phyloP scores from a whole-genome alignment of 441 rosid genomes.

The Populus hybrid region DNA sequence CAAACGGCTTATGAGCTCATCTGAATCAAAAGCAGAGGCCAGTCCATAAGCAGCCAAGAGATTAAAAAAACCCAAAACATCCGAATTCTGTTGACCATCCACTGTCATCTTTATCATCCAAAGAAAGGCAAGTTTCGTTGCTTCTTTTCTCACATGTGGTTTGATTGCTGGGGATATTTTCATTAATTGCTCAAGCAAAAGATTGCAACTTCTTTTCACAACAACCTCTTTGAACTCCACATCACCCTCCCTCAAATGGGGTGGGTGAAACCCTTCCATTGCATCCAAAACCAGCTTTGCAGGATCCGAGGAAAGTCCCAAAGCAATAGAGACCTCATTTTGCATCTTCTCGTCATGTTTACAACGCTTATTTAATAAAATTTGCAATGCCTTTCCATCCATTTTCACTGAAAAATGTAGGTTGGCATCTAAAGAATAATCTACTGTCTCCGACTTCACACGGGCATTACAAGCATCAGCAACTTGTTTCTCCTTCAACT shows the following conservation, averaged over 20 bases:
- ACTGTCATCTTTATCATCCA: conserved; percentile 18
- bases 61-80: conserved; percentile 13
- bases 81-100: neutral
- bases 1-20: conserved; percentile 16
- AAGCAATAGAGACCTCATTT: conserved; percentile 5
- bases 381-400: conserved; percentile 20
- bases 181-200: conserved; percentile 18
- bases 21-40: conserved; percentile 4
- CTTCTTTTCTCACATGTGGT: conserved; percentile 11
- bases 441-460: conserved; percentile 13
- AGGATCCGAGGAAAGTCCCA: conserved; percentile 22
- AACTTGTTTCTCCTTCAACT: conserved; percentile 1
- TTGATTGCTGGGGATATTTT: conserved; percentile 11
- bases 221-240: neutral
- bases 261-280: conserved; percentile 18
- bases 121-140: conserved; percentile 15
- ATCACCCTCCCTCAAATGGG: conserved; percentile 5
- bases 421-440: neutral
- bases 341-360: conserved; percentile 11
- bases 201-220: conserved; percentile 20
- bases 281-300: conserved; percentile 31
- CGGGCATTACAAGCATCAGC: neutral
- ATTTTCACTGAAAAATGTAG: neutral
- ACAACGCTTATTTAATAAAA: conserved; percentile 15
- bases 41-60: conserved; percentile 17